Base-by-base conservation (phyloP, 2,329 filamentous ascomycete species). In the Talaromyces sp. region DNA sequence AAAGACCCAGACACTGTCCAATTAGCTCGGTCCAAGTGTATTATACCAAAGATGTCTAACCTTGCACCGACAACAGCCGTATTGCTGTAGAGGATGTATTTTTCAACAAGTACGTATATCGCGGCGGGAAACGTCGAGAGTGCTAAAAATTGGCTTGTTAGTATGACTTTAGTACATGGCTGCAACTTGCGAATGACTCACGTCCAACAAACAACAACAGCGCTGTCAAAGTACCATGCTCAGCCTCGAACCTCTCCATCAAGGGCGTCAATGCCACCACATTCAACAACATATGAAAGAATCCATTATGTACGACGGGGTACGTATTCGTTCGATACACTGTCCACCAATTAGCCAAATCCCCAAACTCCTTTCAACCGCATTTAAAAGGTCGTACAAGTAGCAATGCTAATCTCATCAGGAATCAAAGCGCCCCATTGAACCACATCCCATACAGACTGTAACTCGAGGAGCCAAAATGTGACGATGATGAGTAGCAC, bases 241-340 rank as follows among this genome's bases (percentile, higher is more conserved):
- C 94, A 67, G 87, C 86, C 81, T 99, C 95, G 77, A 98, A 99
- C 67, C 93, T 87, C 78, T 97, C 94, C 76, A 99, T 81, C 60
- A 99, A 82, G n/a, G 95, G 95, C 45, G 89, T 88, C 68, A 98
- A 77, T 24, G 92, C 91, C 68, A 96, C 61, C 27, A 92, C 76
- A 78, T 98, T 97, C 74, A 96, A 81, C 62, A 93, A 73, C 67
- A 89, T 84, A 78, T 98, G 95, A 71, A 97, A 82, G 75, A 96
- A 84, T 71, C 90, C 90, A 52, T 87, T 78, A 75, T 99, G 95
- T 66, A 97, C 88, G 64, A 99, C 82, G 0, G 93, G 92, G 74
- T 92, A 99, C 0, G 94, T 96, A 75, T 97, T 97, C 41, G 96
- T 84, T 67, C 95, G 89, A 78, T 97, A 94, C 81, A 96, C 93